Conservation (phyloP, 1,284 basidiomycete species). For the Athelia psychrophila region DNA sequence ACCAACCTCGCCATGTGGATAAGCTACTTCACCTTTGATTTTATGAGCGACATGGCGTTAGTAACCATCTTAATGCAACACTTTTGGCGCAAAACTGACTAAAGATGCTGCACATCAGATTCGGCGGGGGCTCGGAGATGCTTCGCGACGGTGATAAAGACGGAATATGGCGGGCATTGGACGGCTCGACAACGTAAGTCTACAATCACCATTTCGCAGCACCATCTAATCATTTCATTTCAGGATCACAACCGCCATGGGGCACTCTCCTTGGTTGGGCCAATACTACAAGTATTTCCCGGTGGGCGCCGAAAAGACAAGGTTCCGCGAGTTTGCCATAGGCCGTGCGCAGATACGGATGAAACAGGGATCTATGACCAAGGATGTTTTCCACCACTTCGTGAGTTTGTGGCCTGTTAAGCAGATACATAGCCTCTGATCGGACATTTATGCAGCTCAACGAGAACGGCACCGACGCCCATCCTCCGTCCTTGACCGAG, state of each 20-base stretch:
- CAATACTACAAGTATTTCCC: constrained; percentile 22
- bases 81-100: background rate
- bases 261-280: constrained; percentile 33
- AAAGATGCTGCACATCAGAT: constrained; percentile 8
- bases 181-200: constrained; percentile 20
- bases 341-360: too few species aligned
- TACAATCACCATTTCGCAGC: too few species aligned
- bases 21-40: constrained; percentile 25
- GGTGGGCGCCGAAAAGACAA: constrained; percentile 2
- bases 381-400: constrained; percentile 44
- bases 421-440: background rate
- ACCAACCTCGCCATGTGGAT: constrained; percentile 20
- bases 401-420: constrained; percentile 20
- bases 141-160: constrained; percentile 29
- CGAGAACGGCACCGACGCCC: constrained; percentile 27
- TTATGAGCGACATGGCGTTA: constrained; percentile 29
- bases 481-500: constrained; percentile 18
- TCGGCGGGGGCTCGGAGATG: constrained; percentile 27
- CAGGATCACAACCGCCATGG: constrained; percentile 31
- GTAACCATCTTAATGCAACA: constrained; percentile 2
- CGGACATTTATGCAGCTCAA: constrained; percentile 26
- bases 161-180: constrained; percentile 33
- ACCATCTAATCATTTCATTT: too few species aligned
- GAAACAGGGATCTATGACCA: constrained; percentile 23
- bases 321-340: too few species aligned